Conservation (phyloP, 768 basidiomycete genomes). For the Tulasnella sp. region DNA sequence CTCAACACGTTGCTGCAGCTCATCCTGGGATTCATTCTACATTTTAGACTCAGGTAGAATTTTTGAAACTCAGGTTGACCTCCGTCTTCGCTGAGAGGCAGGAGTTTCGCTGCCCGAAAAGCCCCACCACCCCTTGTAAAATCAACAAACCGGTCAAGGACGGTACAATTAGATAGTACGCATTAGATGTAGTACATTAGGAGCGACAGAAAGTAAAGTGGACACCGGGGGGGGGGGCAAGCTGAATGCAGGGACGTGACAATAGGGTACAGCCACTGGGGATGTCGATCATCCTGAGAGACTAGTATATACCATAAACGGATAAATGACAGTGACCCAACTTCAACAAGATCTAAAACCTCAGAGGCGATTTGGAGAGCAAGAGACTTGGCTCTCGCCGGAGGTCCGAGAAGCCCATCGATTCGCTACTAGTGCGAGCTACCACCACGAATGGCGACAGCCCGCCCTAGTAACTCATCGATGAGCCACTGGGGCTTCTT, state of each 20-base stretch:
- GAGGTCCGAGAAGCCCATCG: background rate
- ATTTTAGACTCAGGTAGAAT: background rate
- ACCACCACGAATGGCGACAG: background rate
- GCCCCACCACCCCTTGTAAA: background rate
- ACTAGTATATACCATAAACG: background rate
- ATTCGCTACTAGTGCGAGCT: constrained; percentile 5
- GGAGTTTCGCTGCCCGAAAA: background rate
- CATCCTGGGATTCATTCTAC: background rate
- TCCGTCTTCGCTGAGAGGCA: background rate
- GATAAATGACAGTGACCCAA: background rate
- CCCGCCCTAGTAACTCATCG: background rate
- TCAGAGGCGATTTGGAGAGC: background rate
- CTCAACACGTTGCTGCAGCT: background rate
- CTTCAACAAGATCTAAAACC: no score
- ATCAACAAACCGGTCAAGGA: background rate
- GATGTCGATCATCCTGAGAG: background rate
- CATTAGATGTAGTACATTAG: no score
- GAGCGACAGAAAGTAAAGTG: no score
- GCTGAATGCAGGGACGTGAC: background rate
- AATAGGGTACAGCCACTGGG: background rate
- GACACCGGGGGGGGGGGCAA: no score
- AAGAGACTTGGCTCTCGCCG: background rate
- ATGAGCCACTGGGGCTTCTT: constrained; percentile 1
- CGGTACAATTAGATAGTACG: no score
- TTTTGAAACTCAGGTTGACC: background rate